phyloP scores from a whole-genome alignment of 2,329 filamentous ascomycete genomes.

The Pyrenophora teres region DNA sequence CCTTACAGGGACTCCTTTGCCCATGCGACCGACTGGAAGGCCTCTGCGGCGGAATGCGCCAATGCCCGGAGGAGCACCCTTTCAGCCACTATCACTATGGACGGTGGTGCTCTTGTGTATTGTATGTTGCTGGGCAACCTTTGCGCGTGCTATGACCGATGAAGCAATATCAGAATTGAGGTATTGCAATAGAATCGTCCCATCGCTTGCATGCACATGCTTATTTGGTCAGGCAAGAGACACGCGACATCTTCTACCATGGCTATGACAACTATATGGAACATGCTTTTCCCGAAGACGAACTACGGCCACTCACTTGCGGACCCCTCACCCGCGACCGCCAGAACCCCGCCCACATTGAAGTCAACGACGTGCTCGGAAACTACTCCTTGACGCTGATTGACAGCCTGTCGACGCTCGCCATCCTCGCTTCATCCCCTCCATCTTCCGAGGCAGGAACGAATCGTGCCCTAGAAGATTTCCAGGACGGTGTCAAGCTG shows the following conservation, averaged over 20 bases:
- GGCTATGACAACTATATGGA: slow-evolving; percentile 94
- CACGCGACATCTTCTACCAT: slow-evolving; percentile 86
- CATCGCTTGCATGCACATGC: neutral
- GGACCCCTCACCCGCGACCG: slow-evolving; percentile 81
- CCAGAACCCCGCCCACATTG: slow-evolving; percentile 77
- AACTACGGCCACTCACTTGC: slow-evolving; percentile 86
- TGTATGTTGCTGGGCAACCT: slow-evolving; percentile 38
- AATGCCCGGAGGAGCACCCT: slow-evolving; percentile 26
- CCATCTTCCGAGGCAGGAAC: slow-evolving; percentile 59
- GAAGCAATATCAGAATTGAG: slow-evolving; percentile 47
- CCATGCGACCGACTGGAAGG: slow-evolving; percentile 46
- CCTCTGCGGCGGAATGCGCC: slow-evolving; percentile 34
- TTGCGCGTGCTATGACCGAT: slow-evolving; percentile 53
- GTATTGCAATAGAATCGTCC: slow-evolving; percentile 19
- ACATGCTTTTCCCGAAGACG: slow-evolving; percentile 94
- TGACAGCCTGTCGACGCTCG: slow-evolving; percentile 91
- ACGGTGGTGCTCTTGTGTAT: slow-evolving; percentile 33
- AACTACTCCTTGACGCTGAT: slow-evolving; percentile 97
- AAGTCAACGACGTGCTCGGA: slow-evolving; percentile 91
- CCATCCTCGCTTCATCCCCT: slow-evolving; percentile 81
- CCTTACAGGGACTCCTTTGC: slow-evolving; percentile 32
- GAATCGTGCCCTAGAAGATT: slow-evolving; percentile 60
- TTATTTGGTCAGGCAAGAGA: slow-evolving; percentile 49
- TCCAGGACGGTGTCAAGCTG: slow-evolving; percentile 77
- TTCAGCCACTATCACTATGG: slow-evolving; percentile 42